Base-by-base conservation (phyloP, 495 filamentous ascomycete genomes). In the Coniosporium apollinis region DNA sequence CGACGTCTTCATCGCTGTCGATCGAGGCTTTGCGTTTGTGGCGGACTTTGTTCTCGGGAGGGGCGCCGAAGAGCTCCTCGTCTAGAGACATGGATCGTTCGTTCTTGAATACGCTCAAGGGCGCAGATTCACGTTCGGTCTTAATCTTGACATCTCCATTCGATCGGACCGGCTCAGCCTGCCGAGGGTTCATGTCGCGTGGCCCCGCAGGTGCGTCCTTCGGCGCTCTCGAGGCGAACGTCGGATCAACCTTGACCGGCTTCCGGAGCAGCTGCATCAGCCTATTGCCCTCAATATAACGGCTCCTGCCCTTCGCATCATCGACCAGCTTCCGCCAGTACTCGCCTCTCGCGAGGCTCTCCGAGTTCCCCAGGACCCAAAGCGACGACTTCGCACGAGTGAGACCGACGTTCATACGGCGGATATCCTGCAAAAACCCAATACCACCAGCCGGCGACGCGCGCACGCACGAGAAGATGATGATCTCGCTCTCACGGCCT, bases 391-490 rank as follows among this genome's bases (percentile, higher is more conserved):
- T 94, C 8, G 89, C 91, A 64, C 89, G 74, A 5, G 89, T 97
- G 28, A 97, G 62, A 60, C 89, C 89, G 49, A 97, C 89, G 59
- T 97, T 97, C 89, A 97, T 97, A 71, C 89, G 89, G 34, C 89
- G 75, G 50, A 97, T 92, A 59, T 97, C 89, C 29, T 79, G 75
- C 66, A 97, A 75, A 71, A 97, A 97, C 66, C 89, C 89, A 49
- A 97, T 93, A 47, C 91, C 83, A 19, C 84, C 83, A 19, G 74
- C 79, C 8, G 72, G 62, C 11, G 81, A 86, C 21, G 89, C 85
- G 57, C 89, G 74, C 21, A 97, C 89, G 54, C 89, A 97, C 33
- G 91, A 96, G 61, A 97, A 97, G 39, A 97, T 94, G 50, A 97
- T 94, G 42, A 97, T 74, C 55, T 97, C 89, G 50, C 82, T 84